Percentiles rank a stretch among this genome's conserved stretches.
These are phyloP conservation scores for Diaporthe eres DNA, from an alignment of 2,329 filamentous ascomycete species.

Conservation along the genomic window DNA sequence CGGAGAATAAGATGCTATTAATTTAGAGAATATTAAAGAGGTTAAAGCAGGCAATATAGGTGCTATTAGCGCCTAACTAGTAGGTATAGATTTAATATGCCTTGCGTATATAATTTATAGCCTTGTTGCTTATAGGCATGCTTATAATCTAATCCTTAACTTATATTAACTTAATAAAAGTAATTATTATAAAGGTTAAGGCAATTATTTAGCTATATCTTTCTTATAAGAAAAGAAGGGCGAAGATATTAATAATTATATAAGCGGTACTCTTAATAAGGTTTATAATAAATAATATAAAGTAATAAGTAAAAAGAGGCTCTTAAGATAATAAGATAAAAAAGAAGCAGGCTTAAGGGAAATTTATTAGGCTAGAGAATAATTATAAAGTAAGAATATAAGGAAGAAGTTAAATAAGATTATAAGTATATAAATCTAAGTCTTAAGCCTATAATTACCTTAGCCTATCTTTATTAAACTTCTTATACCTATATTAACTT, in stretches of 20 bases:
- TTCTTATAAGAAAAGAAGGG: neutral
- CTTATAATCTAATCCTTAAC: neutral
- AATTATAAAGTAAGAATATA: too few relatives aligned
- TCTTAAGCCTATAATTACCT: neutral
- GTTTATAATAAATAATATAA: too few relatives aligned
- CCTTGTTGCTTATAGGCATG: neutral
- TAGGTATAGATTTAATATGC: neutral
- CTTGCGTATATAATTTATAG: neutral
- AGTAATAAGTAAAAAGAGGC: too few relatives aligned
- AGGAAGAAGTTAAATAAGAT: neutral
- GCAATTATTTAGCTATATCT: neutral
- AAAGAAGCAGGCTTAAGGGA: rapidly evolving
- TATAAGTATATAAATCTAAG: neutral
- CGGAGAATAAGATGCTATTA: neutral
- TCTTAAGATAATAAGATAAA: too few relatives aligned
- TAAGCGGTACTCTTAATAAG: too few relatives aligned
- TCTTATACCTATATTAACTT: neutral
- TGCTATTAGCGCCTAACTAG: neutral
- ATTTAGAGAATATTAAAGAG: neutral
- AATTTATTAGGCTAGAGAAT: too few relatives aligned
- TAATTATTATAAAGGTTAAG: neutral
- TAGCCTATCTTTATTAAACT: neutral
- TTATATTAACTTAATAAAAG: neutral
- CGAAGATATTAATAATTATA: neutral
- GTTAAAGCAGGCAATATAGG: neutral